Base-by-base conservation (phyloP, 2,329 filamentous ascomycete genomes). In the Blastomyces emzantsi region DNA sequence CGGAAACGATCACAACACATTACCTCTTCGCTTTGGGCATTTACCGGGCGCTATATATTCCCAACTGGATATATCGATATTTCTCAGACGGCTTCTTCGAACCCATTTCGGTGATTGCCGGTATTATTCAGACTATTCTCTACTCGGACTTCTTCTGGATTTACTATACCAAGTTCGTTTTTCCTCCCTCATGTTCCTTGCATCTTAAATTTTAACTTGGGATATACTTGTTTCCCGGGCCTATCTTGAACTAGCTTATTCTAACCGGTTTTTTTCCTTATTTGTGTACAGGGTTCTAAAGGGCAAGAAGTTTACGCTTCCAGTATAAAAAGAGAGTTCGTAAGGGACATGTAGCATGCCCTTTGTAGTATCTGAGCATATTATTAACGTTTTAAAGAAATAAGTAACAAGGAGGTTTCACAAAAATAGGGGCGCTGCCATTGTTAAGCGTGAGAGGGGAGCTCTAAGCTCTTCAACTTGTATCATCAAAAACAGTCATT, bases 61-160 rank as follows among this genome's bases (percentile, higher is more conserved):
- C 94, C 69, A 99, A 99, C 80, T 99, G 94, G 94, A 87, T 97
- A 71, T 97, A 90, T 79, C 84, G 94, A 63, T 97, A 93, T 78
- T 84, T 90, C 70, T 83, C 84, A 61, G 92, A 96, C 76, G 81
- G 85, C 60, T 88, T 91, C 75, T 89, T 88, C 70, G 92, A 97
- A 74, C 90, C 87, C 67, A 95, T 97, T 69, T 89, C 92, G 25
- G 88, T 97, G 61, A 74, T 94, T 66, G 94, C 95, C 3, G 94
- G 94, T 15, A 83, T 97, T 63, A 80, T 97, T 67, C 94, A 99
- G 82, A 99, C 94, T 0, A 79, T 99, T 59, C 82, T 99, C 64
- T 99, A 99, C 81, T 96, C 91, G 67, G 94, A 99, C 80, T 99
- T 99, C 81, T 99, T 99, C 85, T 99, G 92, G 83, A 93, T 99